phyloP scores from a whole-genome alignment of 768 basidiomycete genomes.

The Suillus spraguei region DNA sequence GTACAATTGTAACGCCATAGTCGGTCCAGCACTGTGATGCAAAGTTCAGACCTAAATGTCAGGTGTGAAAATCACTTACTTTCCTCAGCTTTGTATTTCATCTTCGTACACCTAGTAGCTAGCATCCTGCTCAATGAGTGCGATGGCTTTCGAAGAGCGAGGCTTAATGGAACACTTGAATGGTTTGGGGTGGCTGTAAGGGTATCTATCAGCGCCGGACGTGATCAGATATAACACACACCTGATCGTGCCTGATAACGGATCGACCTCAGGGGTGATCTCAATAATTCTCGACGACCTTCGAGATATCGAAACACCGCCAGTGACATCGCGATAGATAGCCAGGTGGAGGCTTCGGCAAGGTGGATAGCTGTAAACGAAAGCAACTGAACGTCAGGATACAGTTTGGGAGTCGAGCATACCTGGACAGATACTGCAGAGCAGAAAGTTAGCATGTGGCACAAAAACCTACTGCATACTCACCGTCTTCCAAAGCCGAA shows the following conservation, averaged over 20 bases:
- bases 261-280: slow-evolving; percentile 51
- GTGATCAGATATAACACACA: no score
- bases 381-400: slow-evolving; percentile 8
- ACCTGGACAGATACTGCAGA: slow-evolving; percentile 16
- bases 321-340: slow-evolving; percentile 39
- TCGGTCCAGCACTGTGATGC: no score
- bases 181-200: no score
- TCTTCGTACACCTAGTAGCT: no score
- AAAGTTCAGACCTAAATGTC: no score
- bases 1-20: no score
- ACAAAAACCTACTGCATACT: slow-evolving; percentile 20
- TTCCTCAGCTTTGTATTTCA: no score
- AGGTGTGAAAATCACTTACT: not conserved
- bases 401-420: not conserved
- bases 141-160: slow-evolving; percentile 4
- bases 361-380: slow-evolving; percentile 42
- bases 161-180: no score
- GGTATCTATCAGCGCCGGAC: slow-evolving; percentile 24
- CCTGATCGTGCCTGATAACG: slow-evolving; percentile 23
- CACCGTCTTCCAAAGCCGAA: slow-evolving; percentile 67
- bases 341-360: slow-evolving; percentile 46
- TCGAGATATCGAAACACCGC: slow-evolving; percentile 46
- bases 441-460: slow-evolving; percentile 10
- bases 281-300: slow-evolving; percentile 38
- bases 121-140: no score